Percentiles rank a stretch among this genome's conserved stretches.
Evolutionary conservation across 495 filamentous ascomycete species (phyloP).

Genomic region (Parmelia sp.): DNA sequence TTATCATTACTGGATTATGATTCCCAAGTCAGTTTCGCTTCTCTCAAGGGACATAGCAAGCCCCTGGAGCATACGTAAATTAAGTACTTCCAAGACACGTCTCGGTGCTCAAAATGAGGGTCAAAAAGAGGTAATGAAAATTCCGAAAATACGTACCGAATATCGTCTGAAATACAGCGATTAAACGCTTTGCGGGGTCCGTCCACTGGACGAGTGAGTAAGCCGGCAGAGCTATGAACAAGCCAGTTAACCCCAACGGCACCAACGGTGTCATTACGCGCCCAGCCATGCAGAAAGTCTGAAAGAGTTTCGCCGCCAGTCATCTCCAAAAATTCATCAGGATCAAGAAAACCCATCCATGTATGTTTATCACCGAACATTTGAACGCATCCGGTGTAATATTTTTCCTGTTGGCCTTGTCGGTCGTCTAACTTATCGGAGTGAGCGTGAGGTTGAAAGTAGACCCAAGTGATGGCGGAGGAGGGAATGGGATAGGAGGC

Average conservation of each 20-base stretch:
- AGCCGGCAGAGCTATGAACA: slow-evolving; percentile 12
- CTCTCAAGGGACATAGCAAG: no score
- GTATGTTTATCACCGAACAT: slow-evolving; percentile 1
- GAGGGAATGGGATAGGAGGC: slow-evolving; percentile 10
- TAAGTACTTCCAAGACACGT: no score
- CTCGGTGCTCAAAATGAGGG: no score
- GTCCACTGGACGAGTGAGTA: slow-evolving; percentile 2
- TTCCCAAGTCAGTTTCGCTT: no score
- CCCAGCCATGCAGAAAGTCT: slow-evolving; percentile 8
- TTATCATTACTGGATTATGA: no score
- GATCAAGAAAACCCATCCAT: slow-evolving; percentile 17
- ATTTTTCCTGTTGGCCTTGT: not conserved
- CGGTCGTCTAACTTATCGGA: not conserved
- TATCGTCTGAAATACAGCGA: slow-evolving; percentile 2
- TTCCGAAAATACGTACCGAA: no score
- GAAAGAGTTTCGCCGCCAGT: slow-evolving; percentile 3
- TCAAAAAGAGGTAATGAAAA: no score
- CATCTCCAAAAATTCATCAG: slow-evolving; percentile 14
- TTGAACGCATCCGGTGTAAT: slow-evolving; percentile 6
- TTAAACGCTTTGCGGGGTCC: slow-evolving; percentile 10
- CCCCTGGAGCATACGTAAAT: no score
- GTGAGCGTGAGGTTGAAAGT: slow-evolving; percentile 3
- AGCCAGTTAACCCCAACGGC: slow-evolving; percentile 9
- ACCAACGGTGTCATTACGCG: not conserved
- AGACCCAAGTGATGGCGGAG: slow-evolving; percentile 18